These are phyloP conservation scores for Hyphopichia homilentoma DNA, from an alignment of 805 yeast genomes.

Conservation along the genomic window DNA sequence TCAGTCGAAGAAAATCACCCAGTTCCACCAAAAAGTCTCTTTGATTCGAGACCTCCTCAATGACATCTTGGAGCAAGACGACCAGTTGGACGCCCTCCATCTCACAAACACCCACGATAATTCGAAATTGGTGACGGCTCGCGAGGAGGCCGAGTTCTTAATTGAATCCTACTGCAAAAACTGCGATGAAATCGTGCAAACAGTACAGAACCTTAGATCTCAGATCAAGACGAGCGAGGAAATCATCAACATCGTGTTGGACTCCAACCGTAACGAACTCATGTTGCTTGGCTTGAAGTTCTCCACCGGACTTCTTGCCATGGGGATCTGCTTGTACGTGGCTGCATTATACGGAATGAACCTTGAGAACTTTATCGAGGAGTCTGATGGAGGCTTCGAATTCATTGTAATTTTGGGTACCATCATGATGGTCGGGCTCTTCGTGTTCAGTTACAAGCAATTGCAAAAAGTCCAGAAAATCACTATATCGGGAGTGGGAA, in stretches of 20 bases:
- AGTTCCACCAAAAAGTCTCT: constrained; percentile 79
- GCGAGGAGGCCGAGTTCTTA: constrained; percentile 84
- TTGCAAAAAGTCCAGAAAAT: constrained; percentile 67
- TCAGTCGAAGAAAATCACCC: constrained; percentile 79
- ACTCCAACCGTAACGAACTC: constrained; percentile 88
- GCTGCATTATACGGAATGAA: constrained; percentile 97
- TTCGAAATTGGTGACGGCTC: constrained; percentile 53
- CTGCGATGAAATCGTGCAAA: constrained; percentile 91
- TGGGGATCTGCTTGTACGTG: constrained; percentile 75
- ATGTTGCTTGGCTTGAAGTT: constrained; percentile 84
- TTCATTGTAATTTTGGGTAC: constrained; percentile 40
- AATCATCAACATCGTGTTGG: constrained; percentile 86
- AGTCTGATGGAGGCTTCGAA: constrained; percentile 65
- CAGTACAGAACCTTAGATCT: constrained; percentile 69
- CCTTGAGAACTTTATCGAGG: constrained; percentile 87
- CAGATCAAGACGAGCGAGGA: constrained; percentile 93
- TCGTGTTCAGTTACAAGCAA: constrained; percentile 51
- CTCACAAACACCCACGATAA: constrained; percentile 57
- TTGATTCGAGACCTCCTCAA: constrained; percentile 81
- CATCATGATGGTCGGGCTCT: constrained; percentile 40
- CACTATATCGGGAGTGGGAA: constrained; percentile 52
- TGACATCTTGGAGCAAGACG: constrained; percentile 84
- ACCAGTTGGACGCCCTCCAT: constrained; percentile 76
- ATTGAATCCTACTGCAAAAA: constrained; percentile 89
- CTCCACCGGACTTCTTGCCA: constrained; percentile 75